Conservation (phyloP, 768 basidiomycete species). For the Tulasnella calospora region DNA sequence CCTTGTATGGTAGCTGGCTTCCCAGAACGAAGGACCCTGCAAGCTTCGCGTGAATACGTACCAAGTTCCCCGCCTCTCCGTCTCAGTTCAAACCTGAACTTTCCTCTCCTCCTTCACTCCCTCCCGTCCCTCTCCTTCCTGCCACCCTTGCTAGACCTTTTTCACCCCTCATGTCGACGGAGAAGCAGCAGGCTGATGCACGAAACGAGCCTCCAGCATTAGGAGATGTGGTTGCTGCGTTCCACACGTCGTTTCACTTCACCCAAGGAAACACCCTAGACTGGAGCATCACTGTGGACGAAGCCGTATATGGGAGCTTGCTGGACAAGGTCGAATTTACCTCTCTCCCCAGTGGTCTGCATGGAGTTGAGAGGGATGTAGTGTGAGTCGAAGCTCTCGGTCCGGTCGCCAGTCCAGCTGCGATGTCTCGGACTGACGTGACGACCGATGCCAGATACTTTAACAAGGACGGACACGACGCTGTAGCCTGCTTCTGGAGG, state of each 20-base stretch:
- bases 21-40: neutral
- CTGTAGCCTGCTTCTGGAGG: slow-evolving; percentile 69
- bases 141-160: neutral
- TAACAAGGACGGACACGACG: slow-evolving; percentile 60
- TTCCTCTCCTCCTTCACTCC: neutral
- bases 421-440: slow-evolving; percentile 10
- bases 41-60: neutral
- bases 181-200: neutral
- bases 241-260: slow-evolving; percentile 79
- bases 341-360: slow-evolving; percentile 74
- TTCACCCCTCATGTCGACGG: neutral
- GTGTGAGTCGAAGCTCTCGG: slow-evolving; percentile 52
- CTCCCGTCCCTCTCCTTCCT: neutral
- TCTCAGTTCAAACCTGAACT: neutral
- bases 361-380: slow-evolving; percentile 71
- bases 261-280: slow-evolving; percentile 75
- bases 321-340: slow-evolving; percentile 74
- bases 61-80: neutral
- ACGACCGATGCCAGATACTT: slow-evolving; percentile 52
- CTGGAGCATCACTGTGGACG: slow-evolving; percentile 67
- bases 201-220: neutral
- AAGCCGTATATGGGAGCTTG: slow-evolving; percentile 51
- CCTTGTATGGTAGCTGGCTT: neutral
- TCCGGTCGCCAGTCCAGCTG: neutral
- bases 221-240: slow-evolving; percentile 57